A percentile compares a stretch with the other conserved stretches of the same genome.
Conservation (phyloP, 2,329 filamentous ascomycete genomes). For the Lecanicillium sp. region DNA sequence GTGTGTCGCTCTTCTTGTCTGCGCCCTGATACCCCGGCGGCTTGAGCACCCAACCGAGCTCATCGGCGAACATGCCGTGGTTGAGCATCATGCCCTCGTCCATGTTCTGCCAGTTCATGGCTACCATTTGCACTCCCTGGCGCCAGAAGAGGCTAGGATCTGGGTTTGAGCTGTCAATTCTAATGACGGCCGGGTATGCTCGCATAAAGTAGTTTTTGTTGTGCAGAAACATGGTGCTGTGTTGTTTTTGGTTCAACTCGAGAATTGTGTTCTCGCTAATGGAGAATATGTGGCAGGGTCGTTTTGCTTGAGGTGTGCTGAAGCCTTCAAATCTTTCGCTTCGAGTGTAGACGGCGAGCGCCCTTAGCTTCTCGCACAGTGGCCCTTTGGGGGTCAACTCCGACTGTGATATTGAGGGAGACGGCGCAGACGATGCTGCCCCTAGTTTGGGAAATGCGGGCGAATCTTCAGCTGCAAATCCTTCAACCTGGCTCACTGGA, state of each 20-base stretch:
- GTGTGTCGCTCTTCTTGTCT: constrained; percentile 28
- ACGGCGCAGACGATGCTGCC: neutral
- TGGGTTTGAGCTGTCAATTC: constrained; percentile 86
- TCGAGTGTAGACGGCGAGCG: constrained; percentile 77
- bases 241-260: constrained; percentile 48
- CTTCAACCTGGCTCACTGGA: constrained; percentile 17
- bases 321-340: constrained; percentile 75
- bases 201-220: constrained; percentile 86
- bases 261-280: constrained; percentile 75
- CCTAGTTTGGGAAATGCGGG: neutral
- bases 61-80: constrained; percentile 90
- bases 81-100: constrained; percentile 96
- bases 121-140: constrained; percentile 93
- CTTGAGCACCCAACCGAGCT: constrained; percentile 79
- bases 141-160: constrained; percentile 90
- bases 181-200: constrained; percentile 74
- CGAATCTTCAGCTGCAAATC: neutral
- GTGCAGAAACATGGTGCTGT: constrained; percentile 74
- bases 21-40: constrained; percentile 61
- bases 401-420: neutral
- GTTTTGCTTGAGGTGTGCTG: constrained; percentile 53
- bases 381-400: constrained; percentile 36
- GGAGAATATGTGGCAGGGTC: constrained; percentile 70
- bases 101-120: constrained; percentile 94
- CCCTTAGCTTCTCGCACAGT: constrained; percentile 65